phyloP scores from a whole-genome alignment of 2,329 filamentous ascomycete species.

The Colletotrichum incanum region DNA sequence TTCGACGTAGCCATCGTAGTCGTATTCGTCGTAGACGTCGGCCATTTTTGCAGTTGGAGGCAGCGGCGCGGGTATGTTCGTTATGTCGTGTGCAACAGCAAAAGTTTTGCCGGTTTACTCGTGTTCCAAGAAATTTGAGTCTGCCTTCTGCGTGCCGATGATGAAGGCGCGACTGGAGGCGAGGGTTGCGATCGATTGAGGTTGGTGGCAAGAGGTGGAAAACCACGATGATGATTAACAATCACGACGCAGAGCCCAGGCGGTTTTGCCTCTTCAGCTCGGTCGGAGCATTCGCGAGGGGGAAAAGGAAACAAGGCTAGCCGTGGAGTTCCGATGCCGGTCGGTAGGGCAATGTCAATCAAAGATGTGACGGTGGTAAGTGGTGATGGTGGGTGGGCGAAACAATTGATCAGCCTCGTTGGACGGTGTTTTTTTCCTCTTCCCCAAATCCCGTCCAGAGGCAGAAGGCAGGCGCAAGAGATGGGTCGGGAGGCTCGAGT shows the following conservation, averaged over 20 bases:
- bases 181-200: constrained; percentile 34
- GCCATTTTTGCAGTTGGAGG: constrained; percentile 60
- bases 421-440: constrained; percentile 18
- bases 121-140: background rate
- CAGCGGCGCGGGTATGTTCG: background rate
- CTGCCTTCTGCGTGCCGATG: background rate
- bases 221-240: constrained; percentile 35
- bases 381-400: constrained; percentile 1
- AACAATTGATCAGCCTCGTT: constrained; percentile 16
- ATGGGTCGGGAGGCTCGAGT: constrained; percentile 17
- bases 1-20: constrained; percentile 77
- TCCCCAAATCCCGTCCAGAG: constrained; percentile 8
- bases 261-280: constrained; percentile 35
- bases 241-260: constrained; percentile 40
- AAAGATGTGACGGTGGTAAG: background rate
- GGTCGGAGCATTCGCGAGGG: constrained; percentile 30
- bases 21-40: constrained; percentile 71
- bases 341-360: background rate
- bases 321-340: background rate
- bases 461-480: constrained; percentile 2
- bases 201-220: constrained; percentile 25
- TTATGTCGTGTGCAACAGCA: background rate
- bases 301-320: constrained; percentile 4
- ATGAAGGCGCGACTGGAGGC: background rate
- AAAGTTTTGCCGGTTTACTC: background rate